Conservation (phyloP, 2,329 filamentous ascomycete species). For the Aspergillus transmontanensis region DNA sequence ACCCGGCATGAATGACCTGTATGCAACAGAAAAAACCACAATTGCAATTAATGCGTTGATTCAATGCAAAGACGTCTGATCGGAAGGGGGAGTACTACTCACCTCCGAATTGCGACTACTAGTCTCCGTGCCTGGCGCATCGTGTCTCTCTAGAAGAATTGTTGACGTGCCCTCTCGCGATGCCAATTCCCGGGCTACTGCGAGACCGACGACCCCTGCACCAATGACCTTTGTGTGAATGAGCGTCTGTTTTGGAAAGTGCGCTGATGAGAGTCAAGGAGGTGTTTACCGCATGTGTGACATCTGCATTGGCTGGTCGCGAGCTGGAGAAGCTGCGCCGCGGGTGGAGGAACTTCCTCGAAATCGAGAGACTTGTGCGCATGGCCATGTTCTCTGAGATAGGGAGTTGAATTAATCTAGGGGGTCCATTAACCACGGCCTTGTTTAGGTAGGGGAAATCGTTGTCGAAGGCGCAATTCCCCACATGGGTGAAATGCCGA, state of each 20-base stretch:
- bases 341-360: constrained; percentile 16
- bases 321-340: constrained; percentile 48
- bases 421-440: background rate
- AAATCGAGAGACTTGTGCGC: constrained; percentile 14
- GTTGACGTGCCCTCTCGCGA: constrained; percentile 63
- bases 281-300: constrained; percentile 59
- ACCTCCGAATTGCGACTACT: constrained; percentile 88
- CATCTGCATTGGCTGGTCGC: constrained; percentile 52
- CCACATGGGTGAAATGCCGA: background rate
- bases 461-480: background rate
- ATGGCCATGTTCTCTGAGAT: constrained; percentile 17
- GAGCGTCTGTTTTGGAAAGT: background rate
- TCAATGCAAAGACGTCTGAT: no score
- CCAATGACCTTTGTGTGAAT: constrained; percentile 57
- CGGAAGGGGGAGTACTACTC: constrained; percentile 9
- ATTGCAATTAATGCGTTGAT: background rate
- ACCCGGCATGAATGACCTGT: constrained; percentile 87
- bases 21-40: background rate
- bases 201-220: constrained; percentile 75
- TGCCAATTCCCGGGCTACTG: constrained; percentile 74
- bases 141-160: constrained; percentile 79
- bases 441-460: background rate
- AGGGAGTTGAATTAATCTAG: background rate
- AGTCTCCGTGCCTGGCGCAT: constrained; percentile 77
- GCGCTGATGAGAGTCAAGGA: background rate